Conservation (phyloP, 441 rosid genomes). For the Pelargonium cotyledonis region DNA sequence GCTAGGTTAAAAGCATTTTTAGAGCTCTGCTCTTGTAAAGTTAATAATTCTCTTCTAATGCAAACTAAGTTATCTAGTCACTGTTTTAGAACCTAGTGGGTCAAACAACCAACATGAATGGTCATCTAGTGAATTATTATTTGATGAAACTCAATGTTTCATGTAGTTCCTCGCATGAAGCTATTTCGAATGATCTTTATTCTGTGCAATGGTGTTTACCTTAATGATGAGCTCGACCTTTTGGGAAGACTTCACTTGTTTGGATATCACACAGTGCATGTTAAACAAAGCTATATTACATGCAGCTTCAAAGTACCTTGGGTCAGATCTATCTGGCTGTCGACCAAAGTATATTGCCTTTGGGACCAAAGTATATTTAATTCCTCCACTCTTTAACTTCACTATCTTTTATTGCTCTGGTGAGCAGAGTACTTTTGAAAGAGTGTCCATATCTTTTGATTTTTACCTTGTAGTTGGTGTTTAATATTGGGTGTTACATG, state of each 20-base stretch:
- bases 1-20: background rate
- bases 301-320: slow-evolving; percentile 49
- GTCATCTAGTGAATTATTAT: background rate
- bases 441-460: background rate
- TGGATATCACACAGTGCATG: slow-evolving; percentile 74
- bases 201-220: slow-evolving; percentile 21
- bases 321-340: slow-evolving; percentile 41
- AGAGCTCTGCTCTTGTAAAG: background rate
- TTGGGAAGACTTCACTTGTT: slow-evolving; percentile 89
- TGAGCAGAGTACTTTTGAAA: background rate
- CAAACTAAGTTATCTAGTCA: background rate
- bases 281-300: slow-evolving; percentile 58
- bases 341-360: slow-evolving; percentile 42
- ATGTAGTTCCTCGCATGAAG: background rate
- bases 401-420: slow-evolving; percentile 6
- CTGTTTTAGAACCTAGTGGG: background rate
- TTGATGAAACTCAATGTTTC: background rate
- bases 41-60: background rate
- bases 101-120: background rate
- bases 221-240: slow-evolving; percentile 45
- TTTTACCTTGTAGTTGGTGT: background rate
- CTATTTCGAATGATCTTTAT: background rate
- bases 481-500: slow-evolving; percentile 9
- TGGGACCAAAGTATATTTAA: slow-evolving; percentile 49
- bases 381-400: background rate